Percentiles rank a stretch among this genome's conserved stretches.
These are phyloP conservation scores for Mycena galericulata DNA, from an alignment of 768 basidiomycete species.

Conservation along the genomic window DNA sequence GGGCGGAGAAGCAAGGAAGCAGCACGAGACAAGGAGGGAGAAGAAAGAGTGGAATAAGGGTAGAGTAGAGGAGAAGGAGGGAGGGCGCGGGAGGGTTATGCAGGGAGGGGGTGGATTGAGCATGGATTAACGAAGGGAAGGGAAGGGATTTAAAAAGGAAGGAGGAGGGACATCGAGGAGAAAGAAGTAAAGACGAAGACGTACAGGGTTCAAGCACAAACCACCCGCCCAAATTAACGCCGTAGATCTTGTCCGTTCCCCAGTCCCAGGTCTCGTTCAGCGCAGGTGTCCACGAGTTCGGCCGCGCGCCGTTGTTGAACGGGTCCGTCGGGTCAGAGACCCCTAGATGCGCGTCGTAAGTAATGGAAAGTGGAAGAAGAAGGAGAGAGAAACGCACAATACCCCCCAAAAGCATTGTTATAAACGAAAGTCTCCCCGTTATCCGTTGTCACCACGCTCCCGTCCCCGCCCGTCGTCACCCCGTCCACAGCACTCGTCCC, in stretches of 20 bases:
- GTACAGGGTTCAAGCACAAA: slow-evolving; percentile 75
- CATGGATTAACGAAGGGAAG: no score
- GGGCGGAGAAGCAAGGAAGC: not conserved
- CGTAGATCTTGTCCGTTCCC: slow-evolving; percentile 69
- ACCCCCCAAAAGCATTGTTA: slow-evolving; percentile 80
- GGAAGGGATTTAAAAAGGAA: no score
- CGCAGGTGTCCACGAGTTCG: slow-evolving; percentile 85
- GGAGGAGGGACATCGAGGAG: no score
- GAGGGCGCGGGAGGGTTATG: no score
- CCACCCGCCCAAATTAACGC: slow-evolving; percentile 84
- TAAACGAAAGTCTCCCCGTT: slow-evolving; percentile 84
- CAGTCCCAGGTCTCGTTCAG: slow-evolving; percentile 82
- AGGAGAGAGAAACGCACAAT: slow-evolving; percentile 61
- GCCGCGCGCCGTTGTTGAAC: slow-evolving; percentile 77
- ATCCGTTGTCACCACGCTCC: slow-evolving; percentile 69
- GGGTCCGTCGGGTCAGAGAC: slow-evolving; percentile 79
- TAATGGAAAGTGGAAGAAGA: no score
- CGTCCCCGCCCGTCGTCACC: slow-evolving; percentile 72
- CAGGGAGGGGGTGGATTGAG: no score
- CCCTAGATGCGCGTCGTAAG: slow-evolving; percentile 38
- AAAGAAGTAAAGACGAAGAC: not conserved
- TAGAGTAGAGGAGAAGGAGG: no score
- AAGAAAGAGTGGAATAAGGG: no score
- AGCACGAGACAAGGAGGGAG: not conserved
- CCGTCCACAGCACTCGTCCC: slow-evolving; percentile 31